These are phyloP conservation scores for Russula virescens DNA, from an alignment of 768 basidiomycete genomes.

Conservation along the genomic window DNA sequence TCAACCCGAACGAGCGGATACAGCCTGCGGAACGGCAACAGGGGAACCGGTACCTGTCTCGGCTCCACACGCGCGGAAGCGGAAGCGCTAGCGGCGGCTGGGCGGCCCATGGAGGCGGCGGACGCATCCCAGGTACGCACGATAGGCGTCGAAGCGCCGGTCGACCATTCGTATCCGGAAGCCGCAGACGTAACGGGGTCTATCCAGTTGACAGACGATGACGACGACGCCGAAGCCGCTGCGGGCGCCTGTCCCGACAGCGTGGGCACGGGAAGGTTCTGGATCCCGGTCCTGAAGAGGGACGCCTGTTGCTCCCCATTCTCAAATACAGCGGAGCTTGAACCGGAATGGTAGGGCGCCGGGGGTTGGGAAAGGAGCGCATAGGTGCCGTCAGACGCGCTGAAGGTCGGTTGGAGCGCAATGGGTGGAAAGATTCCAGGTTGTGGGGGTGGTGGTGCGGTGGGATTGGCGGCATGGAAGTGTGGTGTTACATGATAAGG, in stretches of 20 bases:
- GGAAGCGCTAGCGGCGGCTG: not conserved
- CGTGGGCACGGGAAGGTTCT: not conserved
- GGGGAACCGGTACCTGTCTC: not conserved
- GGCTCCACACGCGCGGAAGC: not conserved
- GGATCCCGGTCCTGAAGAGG: not conserved
- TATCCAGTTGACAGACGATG: not conserved
- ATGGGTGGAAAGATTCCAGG: not conserved
- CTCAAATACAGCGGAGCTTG: not conserved
- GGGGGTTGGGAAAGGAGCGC: not conserved
- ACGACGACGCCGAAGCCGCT: not conserved
- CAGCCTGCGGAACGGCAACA: not conserved
- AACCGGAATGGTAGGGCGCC: not conserved
- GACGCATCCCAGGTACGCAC: not conserved
- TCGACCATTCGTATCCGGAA: not conserved
- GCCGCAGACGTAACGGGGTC: not conserved
- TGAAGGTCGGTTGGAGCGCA: not conserved
- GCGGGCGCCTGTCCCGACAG: not conserved
- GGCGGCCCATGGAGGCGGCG: not conserved
- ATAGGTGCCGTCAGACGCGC: not conserved
- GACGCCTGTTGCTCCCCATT: not conserved
- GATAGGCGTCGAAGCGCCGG: not conserved
- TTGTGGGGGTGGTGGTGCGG: not conserved
- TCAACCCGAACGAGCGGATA: constrained; percentile 5
- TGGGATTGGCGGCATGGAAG: not conserved
- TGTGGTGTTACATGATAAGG: not conserved